Evolutionary conservation across 306 rosid genomes (phyloP).

Genomic region (Cercis canadensis): DNA sequence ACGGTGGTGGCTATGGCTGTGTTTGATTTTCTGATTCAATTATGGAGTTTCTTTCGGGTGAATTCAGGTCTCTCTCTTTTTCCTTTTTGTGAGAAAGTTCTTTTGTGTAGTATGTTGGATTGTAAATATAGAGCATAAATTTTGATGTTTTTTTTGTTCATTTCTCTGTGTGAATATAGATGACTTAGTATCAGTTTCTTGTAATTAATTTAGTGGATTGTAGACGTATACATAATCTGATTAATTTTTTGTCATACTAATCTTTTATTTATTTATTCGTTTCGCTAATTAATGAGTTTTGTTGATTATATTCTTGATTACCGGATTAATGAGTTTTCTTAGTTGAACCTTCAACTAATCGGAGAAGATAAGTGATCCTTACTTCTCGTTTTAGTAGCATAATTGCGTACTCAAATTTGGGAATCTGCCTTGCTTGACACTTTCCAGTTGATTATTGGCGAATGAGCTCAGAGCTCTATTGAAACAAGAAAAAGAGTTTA

Average conservation of each 20-base stretch:
- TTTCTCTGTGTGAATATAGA: neutral
- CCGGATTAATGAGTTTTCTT: neutral
- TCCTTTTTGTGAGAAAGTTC: neutral
- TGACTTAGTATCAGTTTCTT: neutral
- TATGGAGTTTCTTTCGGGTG: neutral
- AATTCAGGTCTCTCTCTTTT: neutral
- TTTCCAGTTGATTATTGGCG: neutral
- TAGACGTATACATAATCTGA: too few species aligned
- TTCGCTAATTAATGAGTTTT: neutral
- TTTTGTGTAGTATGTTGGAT: neutral
- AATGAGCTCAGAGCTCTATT: too few species aligned
- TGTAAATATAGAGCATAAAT: constrained; percentile 7
- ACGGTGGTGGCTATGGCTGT: constrained; percentile 64
- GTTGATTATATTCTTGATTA: neutral
- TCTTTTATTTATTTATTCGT: too few species aligned
- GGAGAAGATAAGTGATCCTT: neutral
- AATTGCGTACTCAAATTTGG: neutral
- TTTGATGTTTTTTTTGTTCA: neutral
- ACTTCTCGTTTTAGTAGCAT: too few species aligned
- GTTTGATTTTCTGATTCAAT: constrained; percentile 36
- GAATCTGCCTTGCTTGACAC: constrained; percentile 17
- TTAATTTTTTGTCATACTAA: too few species aligned
- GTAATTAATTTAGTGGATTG: neutral
- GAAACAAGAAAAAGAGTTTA: too few species aligned
- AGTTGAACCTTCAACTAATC: neutral